Conservation (phyloP, 164 flowering plant genomes). For the Paratinospora sagittata region DNA sequence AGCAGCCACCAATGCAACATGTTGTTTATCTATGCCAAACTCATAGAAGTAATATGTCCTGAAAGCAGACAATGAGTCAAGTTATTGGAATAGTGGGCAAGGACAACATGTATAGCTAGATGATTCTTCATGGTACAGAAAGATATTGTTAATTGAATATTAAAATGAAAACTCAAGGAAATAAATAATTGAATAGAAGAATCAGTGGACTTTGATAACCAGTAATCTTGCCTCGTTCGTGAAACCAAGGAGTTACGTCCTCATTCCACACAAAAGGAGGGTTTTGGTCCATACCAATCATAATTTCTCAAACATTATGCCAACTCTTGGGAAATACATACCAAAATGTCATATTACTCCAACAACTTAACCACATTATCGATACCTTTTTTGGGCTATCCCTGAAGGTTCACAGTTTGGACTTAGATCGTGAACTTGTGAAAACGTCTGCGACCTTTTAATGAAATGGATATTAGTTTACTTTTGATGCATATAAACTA, state of each 20-base stretch:
- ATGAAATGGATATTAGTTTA: too few relatives aligned
- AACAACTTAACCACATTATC: too few relatives aligned
- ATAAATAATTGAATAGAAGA: not conserved
- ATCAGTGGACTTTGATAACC: not conserved
- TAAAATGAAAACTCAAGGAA: not conserved
- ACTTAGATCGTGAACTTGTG: too few relatives aligned
- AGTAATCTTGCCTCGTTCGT: not conserved
- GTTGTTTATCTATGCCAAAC: constrained; percentile 66
- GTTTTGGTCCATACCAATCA: too few relatives aligned
- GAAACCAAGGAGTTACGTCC: not conserved
- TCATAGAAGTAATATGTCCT: constrained; percentile 93
- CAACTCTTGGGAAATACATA: too few relatives aligned
- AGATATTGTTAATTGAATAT: not conserved
- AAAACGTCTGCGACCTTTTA: too few relatives aligned
- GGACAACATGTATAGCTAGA: not conserved
- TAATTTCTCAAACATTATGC: too few relatives aligned
- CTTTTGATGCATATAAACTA: too few relatives aligned
- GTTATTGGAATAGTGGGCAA: not conserved
- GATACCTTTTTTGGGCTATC: too few relatives aligned
- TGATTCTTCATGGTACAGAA: not conserved
- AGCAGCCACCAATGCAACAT: constrained; percentile 74
- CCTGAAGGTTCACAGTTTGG: too few relatives aligned
- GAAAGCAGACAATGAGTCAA: constrained; percentile 18
- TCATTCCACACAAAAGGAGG: too few relatives aligned
- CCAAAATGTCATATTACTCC: too few relatives aligned